Base-by-base conservation (phyloP, 2,329 filamentous ascomycete species). In the Cytospora mali region DNA sequence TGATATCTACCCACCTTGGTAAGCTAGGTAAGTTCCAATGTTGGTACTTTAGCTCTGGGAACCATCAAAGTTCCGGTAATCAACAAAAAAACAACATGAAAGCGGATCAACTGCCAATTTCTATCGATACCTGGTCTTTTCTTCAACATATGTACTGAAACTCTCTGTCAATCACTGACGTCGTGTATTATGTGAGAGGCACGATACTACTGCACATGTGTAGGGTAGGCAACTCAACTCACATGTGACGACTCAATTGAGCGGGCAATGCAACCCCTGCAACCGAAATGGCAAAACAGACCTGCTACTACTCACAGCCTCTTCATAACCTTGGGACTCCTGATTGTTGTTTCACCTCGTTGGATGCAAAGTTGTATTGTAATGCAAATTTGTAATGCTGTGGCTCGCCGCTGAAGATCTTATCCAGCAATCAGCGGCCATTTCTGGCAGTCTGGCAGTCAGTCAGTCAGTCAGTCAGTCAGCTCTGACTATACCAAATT, bases 321-420 rank as follows among this genome's bases (percentile, higher is more conserved):
- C n/a, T 23, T 10, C 28, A 27, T 5, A 27, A 39, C 27, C 23
- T 23, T 25, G 14, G 35, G 48, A 33, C 28, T 52, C n/a, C 28
- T 60, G 50, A 50, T 48, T 54, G 27, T 60, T 49, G 58, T 60
- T 60, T 60, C 58, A 60, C 35, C 28, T 60, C 54, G 46, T 46
- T 46, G n/a, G 35, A 50, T 39, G 50, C 57, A 60, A 13, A 46
- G 49, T 31, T 25, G 23, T 18, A 39, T 4, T n/a, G 35, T n/a
- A n/a, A n/a, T 33, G 55, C 56, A 23, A 28, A 28, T 25, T 29
- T 33, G 31, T 16, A 18, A 21, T 39, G 58, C 21, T 46, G 21
- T 54, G 28, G 35, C 28, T 52, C 42, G 35, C 18, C 58, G 39
- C 39, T 33, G 57, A 25, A 13, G 35, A 48, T 60, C 21, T 31